Evolutionary conservation across 768 basidiomycete species (phyloP), one percentile per base, ranked within the genome.

Genomic region (Pholiota molesta): DNA sequence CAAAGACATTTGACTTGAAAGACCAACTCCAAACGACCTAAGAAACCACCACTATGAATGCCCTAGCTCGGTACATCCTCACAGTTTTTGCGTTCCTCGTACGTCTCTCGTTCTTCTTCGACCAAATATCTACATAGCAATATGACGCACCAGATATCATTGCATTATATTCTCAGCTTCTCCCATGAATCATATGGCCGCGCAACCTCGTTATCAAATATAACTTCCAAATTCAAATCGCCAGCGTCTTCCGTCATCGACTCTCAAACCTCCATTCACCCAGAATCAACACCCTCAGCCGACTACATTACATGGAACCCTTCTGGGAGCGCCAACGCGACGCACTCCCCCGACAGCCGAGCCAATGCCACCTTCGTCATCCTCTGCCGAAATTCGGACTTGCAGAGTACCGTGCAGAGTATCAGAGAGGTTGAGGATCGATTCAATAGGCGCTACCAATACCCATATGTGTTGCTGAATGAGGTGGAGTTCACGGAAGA

Each of bases 381-480:
- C 44, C 81, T 97, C 17, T 88, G 84, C 37, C 76, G 91, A 47
- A 93, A 93, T 72, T 74, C 75, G 47, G 91, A 93, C 65, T 61
- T 90, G 21, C 69, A 81, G n/a, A 80, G 80, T 3, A 85, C 90
- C 33, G 77, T 92, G 60, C 79, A 77, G 60, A 89, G 88, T 63
- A 84, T 95, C 65, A 83, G 86, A 68, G 84, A 88, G 74, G 78
- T 94, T 65, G 95, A 97, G 77, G 87, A 90, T 66, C 78, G 89
- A 53, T 96, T 95, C 75, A 97, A 97, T 75, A 79, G 81, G 56
- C 83, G 83, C 66, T 89, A 86, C 63, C 77, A 81, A 44, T 96
- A 97, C 69, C 92, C 93, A 5, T 96, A 91, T 74, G 88, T 93
- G 35, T 86, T 97, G 74, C 78, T 97, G 64, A 96, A 96, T 68